Percentiles rank a stretch among this genome's conserved stretches.
These are phyloP conservation scores for Mallotus nudiflorus DNA, from an alignment of 345 rosid genomes.

Conservation along the genomic window DNA sequence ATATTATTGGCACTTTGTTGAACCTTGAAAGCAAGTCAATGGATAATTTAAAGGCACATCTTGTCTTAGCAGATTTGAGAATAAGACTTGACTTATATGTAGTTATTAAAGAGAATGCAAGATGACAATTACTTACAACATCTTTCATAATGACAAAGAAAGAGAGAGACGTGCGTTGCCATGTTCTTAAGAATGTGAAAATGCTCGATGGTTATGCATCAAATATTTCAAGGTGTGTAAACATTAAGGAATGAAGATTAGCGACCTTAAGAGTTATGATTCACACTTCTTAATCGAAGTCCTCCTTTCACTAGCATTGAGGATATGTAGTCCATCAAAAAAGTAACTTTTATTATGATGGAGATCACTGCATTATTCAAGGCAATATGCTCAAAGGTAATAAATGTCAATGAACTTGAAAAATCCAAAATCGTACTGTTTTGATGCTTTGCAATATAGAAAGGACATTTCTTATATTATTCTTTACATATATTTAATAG, in stretches of 20 bases:
- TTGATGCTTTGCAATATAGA: constrained; percentile 8
- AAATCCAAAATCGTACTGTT: background rate
- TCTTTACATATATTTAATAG: constrained; percentile 10
- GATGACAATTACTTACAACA: too few species aligned
- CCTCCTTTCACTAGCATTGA: background rate
- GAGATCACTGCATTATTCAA: background rate
- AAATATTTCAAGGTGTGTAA: background rate
- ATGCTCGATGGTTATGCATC: background rate
- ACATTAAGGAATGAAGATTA: background rate
- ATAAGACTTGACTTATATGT: too few species aligned
- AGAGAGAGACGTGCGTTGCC: background rate
- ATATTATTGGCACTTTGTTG: background rate
- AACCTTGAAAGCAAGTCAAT: constrained; percentile 4
- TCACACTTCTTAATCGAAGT: background rate
- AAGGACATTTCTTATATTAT: background rate
- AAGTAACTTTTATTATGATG: background rate
- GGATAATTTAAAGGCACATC: background rate
- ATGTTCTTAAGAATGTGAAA: background rate
- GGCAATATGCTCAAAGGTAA: background rate
- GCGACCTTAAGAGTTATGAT: background rate
- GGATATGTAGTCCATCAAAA: background rate
- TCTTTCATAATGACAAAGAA: background rate
- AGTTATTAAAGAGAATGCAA: too few species aligned
- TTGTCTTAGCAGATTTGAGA: background rate
- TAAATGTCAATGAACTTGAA: background rate